Base-by-base conservation (phyloP, 345 rosid species). In the Diplotaxis tenuifolia region DNA sequence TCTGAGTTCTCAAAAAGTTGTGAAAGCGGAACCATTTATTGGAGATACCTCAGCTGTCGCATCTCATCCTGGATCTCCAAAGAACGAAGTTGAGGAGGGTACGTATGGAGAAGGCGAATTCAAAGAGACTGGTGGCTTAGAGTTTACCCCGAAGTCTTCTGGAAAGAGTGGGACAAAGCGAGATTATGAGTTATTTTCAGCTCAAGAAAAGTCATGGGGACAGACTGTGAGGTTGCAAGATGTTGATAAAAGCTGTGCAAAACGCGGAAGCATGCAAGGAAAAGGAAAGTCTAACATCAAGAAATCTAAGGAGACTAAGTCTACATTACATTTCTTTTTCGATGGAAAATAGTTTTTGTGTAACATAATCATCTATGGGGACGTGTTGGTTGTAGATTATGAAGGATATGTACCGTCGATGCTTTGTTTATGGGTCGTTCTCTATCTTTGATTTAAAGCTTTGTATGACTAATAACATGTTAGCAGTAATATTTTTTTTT, bases 301-400 rank as follows among this genome's bases (percentile, higher is more conserved):
- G 70, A 80, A 79, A 52, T 60, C 67, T 1, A 83, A 69, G 36
- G 87, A 82, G 61, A 88, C 83, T 40, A 90, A 88, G 60, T 84
- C 91, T 23, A 88, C 89, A 0, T 81, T 92, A 9, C 80, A 85
- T 70, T 87, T 88, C 20, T 88, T 84, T 86, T 92, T 83, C 1
- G 67, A 81, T 67, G 86, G 75, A 59, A 83, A 75, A 34, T 89
- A 83, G 80, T 53, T 31, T 0, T 40, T 36, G 62, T 49, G 22
- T 58, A n/a, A 9, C 16, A 27, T 15, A 67, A 12, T 2, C 23
- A 68, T 68, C 53, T 50, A 22, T 9, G 36, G 38, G 1, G 52
- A 64, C 42, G 56, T 54, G 15, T 8, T 38, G 11, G 58, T 55
- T 53, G 56, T 53, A 63, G 56, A 23, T 55, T 56, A 9, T 29